These are phyloP conservation scores for Colletotrichum ledebouriae DNA, from an alignment of 2,329 filamentous ascomycete genomes.

Conservation along the genomic window DNA sequence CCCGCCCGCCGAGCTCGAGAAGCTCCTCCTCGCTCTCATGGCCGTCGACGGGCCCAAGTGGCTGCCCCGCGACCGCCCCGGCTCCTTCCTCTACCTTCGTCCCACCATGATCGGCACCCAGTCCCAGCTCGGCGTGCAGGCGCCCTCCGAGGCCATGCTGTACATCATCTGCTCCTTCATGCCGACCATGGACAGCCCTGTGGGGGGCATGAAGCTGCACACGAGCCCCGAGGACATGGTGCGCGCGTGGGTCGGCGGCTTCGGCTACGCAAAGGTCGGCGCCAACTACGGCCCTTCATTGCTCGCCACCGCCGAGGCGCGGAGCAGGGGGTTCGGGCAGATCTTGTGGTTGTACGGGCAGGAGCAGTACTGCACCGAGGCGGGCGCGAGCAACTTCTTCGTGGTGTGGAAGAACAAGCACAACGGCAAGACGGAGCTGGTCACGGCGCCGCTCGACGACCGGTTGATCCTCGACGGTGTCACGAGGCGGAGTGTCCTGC, in stretches of 20 bases:
- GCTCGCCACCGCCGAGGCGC: slow-evolving; percentile 81
- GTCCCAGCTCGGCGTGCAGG: slow-evolving; percentile 82
- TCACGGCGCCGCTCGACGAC: slow-evolving; percentile 87
- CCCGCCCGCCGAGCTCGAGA: slow-evolving; percentile 77
- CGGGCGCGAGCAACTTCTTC: slow-evolving; percentile 94
- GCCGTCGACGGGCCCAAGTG: slow-evolving; percentile 82
- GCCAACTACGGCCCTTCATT: slow-evolving; percentile 93
- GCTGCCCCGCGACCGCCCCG: slow-evolving; percentile 78
- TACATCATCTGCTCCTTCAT: slow-evolving; percentile 81
- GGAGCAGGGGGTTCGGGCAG: slow-evolving; percentile 82
- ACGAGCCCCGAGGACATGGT: slow-evolving; percentile 86
- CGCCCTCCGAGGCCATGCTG: slow-evolving; percentile 86
- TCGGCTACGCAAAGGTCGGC: slow-evolving; percentile 91
- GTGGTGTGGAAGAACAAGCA: slow-evolving; percentile 80
- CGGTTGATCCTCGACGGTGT: slow-evolving; percentile 90
- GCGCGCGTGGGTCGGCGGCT: slow-evolving; percentile 93
- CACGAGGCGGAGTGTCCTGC: slow-evolving; percentile 84
- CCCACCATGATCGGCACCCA: slow-evolving; percentile 90
- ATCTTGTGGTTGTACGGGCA: slow-evolving; percentile 93
- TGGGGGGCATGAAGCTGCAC: slow-evolving; percentile 77
- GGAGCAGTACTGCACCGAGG: slow-evolving; percentile 86
- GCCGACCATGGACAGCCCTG: slow-evolving; percentile 66
- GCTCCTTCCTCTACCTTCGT: slow-evolving; percentile 84
- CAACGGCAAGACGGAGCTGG: slow-evolving; percentile 73
- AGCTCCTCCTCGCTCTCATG: slow-evolving; percentile 79